Evolutionary conservation across 768 basidiomycete species (phyloP), one percentile per base, ranked within the genome.

Genomic region (Termitomyces sp.): DNA sequence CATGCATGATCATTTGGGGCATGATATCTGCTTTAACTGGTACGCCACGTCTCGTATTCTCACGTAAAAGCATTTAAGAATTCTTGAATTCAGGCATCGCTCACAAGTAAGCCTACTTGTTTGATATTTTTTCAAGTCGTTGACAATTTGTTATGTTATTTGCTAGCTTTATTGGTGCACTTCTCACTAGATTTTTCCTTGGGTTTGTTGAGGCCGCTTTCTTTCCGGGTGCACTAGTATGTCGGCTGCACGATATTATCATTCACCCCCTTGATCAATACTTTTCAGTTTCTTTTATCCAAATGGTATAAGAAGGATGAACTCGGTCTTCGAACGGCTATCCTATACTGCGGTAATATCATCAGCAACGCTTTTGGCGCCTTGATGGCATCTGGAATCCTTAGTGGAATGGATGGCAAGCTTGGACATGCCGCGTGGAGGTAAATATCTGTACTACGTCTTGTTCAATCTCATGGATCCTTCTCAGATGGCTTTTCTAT

Each of bases 311-410:
- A 77, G 57, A 80, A 81, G 45, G 76, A 75, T 33, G 90, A 92
- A 66, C 75, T 92, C 41, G 90, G 87, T 41, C 73, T 84, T 51
- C 77, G 88, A 53, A 87, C 81, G 13, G 86, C 89, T 5, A 66
- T 87, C 48, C 75, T 92, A 31, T 81, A 80, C 41, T 89, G 88
- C 59, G 90, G 91, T 20, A 84, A 79, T 64, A 75, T 92, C 29
- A 84, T 92, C 53, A 85, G 83, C 55, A 94, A 92, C 74, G 91
- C 90, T 0, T 91, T 92, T 66, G 90, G 91, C 4, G 79, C 88
- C 2, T 73, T 93, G 13, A 81, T 93, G 52, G 89, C 90, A 12
- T 87, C 88, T 31, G 86, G 82, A 1, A 88, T 93, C 53, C 79
- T 93, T 18, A 77, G 81, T 61, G 73, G 74, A 13, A 90, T 92